Evolutionary conservation across 2,329 filamentous ascomycete genomes (phyloP).

Genomic region (Penicillium brasilianum): DNA sequence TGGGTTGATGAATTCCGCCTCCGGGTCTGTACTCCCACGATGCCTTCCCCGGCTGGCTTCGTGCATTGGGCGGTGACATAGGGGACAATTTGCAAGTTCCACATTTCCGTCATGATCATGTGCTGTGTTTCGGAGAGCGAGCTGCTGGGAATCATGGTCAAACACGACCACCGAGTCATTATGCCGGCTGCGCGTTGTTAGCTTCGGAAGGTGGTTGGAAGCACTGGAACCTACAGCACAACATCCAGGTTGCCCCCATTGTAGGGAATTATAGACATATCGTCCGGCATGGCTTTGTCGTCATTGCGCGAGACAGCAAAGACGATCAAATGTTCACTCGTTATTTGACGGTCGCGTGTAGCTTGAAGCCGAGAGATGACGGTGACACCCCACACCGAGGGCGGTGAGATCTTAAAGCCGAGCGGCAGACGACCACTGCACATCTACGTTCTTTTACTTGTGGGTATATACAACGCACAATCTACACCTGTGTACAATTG

Average conservation of each 20-base stretch:
- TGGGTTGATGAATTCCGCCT: slow-evolving; percentile 79
- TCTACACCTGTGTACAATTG: neutral
- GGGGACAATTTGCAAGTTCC: slow-evolving; percentile 77
- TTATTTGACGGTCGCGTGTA: neutral
- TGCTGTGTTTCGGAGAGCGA: slow-evolving; percentile 74
- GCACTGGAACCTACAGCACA: slow-evolving; percentile 47
- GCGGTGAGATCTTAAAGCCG: slow-evolving; percentile 19
- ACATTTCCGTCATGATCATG: slow-evolving; percentile 54
- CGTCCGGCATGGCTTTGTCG: slow-evolving; percentile 38
- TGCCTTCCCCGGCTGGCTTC: slow-evolving; percentile 53
- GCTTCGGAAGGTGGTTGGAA: slow-evolving; percentile 7
- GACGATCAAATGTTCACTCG: neutral
- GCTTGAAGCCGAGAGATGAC: slow-evolving; percentile 10
- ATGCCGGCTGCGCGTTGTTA: slow-evolving; percentile 69
- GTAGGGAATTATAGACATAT: slow-evolving; percentile 52
- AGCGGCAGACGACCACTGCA: neutral
- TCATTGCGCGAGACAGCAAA: neutral
- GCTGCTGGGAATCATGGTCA: slow-evolving; percentile 80
- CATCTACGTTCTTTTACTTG: neutral
- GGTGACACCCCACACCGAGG: slow-evolving; percentile 5
- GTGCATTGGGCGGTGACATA: slow-evolving; percentile 76
- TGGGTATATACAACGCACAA: neutral
- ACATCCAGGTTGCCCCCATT: slow-evolving; percentile 50
- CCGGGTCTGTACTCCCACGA: slow-evolving; percentile 38
- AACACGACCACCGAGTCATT: slow-evolving; percentile 91